These are phyloP conservation scores for Macrolepiota fuliginosa DNA, from an alignment of 768 basidiomycete species.

Conservation along the genomic window DNA sequence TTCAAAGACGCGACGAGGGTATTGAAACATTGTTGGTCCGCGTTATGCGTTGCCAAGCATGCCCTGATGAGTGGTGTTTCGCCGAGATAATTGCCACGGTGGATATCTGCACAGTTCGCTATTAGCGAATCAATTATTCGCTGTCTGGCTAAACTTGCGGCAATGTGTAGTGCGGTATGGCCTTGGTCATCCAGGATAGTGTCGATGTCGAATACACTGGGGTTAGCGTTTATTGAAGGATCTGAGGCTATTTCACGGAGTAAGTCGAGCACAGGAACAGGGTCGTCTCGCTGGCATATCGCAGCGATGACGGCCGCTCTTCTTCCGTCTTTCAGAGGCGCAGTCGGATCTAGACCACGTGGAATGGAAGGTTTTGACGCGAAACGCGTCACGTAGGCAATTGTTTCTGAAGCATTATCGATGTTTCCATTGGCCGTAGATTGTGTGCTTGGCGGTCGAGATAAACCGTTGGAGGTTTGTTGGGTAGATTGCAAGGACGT, in stretches of 20 bases:
- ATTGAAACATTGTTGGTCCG: constrained; percentile 74
- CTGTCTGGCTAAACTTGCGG: constrained; percentile 79
- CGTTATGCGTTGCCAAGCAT: constrained; percentile 84
- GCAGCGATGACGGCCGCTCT: constrained; percentile 62
- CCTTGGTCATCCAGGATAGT: constrained; percentile 91
- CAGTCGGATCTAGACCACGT: constrained; percentile 50
- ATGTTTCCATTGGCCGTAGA: constrained; percentile 42
- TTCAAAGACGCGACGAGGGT: constrained; percentile 62
- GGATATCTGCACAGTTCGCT: constrained; percentile 76
- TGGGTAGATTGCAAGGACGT: constrained; percentile 25
- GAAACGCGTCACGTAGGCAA: constrained; percentile 52
- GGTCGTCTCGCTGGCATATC: constrained; percentile 71
- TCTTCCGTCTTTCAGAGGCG: constrained; percentile 52
- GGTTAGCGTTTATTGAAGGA: constrained; percentile 29
- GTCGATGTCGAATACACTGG: constrained; percentile 60
- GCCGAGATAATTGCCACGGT: constrained; percentile 89
- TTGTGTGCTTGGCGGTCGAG: constrained; percentile 45
- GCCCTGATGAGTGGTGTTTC: constrained; percentile 95
- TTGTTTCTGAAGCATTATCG: constrained; percentile 36
- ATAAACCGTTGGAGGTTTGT: constrained; percentile 39
- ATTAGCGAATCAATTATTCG: constrained; percentile 70
- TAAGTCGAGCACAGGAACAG: constrained; percentile 55
- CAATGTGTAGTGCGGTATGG: constrained; percentile 92
- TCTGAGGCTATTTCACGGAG: constrained; percentile 61
- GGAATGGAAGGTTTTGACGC: constrained; percentile 62